Evolutionary conservation across 768 basidiomycete species (phyloP), one percentile per base, ranked within the genome.

Genomic region (Amanita rubescens): DNA sequence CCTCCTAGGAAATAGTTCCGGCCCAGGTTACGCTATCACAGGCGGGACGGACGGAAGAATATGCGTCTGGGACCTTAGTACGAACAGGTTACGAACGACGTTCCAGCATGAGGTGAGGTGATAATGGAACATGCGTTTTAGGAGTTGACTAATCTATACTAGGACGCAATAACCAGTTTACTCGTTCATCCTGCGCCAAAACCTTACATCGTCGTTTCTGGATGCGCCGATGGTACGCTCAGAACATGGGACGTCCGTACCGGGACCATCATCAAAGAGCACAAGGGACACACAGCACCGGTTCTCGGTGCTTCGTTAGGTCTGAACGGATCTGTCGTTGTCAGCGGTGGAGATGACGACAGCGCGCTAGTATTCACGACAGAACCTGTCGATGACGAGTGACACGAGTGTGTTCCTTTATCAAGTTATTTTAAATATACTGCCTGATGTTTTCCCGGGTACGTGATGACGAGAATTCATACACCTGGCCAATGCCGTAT

Each of bases 1-100:
- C 60, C 70, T 94, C 17, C 20, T 37, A 5, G 43, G 33, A 7
- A 73, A 84, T 10, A 78, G 82, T 0, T 76, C 72, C 4, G 77
- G 78, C 3, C 75, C 79, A 6, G 81, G 80, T 7, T 81, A 90
- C 17, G 84, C 85, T 10, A 82, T 91, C 0, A 92, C 89, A 2
- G 94, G 90, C 10, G 93, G 82, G 4, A 97, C 95, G 3, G 96
- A 99, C 63, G 93, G 94, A 0, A 94, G 92, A 64, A 87, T 84
- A 15, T 92, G 89, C 60, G 84, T 97, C 32, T 99, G 95, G 94
- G 96, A 99, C 70, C 75, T 94, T 39, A 78, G 78, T 47, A 94
- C 91, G 22, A 90, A 90, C 77, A 78, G 88, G 57, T 65, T 94
- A 49, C 79, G 96, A 53, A 78, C 85, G 15, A 93, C 89, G 12